Base-by-base conservation (phyloP, 2,329 filamentous ascomycete genomes). In the Colletotrichum australisinense region DNA sequence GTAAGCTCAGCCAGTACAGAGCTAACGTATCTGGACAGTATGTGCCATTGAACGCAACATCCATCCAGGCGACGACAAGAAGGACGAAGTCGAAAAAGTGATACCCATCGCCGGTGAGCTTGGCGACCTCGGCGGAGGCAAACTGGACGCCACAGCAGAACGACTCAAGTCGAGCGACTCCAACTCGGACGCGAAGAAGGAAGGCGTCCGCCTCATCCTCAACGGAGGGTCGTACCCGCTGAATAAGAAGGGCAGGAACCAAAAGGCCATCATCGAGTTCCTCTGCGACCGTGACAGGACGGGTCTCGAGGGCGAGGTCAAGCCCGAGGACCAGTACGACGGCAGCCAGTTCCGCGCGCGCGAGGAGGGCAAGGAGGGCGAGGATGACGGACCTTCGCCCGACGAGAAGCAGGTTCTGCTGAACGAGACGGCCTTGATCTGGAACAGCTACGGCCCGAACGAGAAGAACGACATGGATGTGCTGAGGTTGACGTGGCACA, bases 221-320 rank as follows among this genome's bases (percentile, higher is more conserved):
- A 85, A 87, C 71, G 91, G 91, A n/a, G 90, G 90, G 16, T 86
- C 84, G 58, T 86, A 88, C 74, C 84, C 83, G 12, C 79, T 88
- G 8, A 93, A 91, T 1, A 86, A 88, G 66, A 85, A 87, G 62
- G 86, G 87, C 67, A 84, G 84, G 32, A 85, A 90, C 73, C 93
- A 97, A 81, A 92, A 91, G 78, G 94, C 95, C 4, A 88, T 97
- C 11, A 90, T 98, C 67, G 94, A 97, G 78, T 95, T 98, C 77
- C 81, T 95, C 24, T 99, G 97, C 83, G 93, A 97, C 79, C 86
- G 84, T 35, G 87, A 93, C 2, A 88, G 89, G 76, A 92, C 91
- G 9, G 95, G 95, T 1, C 88, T 93, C 7, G 95, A 98, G 84
- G 90, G 90, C 76, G 91, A 93, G 78, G 90, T 88, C 80, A 85